Evolutionary conservation across 305 asterid species (phyloP).

Genomic region (Fraxinus platypoda): DNA sequence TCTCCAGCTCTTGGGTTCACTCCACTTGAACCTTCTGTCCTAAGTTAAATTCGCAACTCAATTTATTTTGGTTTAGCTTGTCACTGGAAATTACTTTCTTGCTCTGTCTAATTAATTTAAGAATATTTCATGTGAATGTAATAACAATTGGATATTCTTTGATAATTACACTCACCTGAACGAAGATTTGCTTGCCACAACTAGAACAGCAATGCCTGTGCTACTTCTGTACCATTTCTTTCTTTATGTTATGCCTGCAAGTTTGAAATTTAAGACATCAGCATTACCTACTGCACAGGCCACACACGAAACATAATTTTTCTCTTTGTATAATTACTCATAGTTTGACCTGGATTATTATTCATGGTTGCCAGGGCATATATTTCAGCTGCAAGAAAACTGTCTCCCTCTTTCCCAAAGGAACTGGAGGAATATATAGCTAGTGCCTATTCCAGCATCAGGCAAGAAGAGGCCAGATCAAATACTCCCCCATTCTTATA

Average conservation of each 20-base stretch:
- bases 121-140: neutral
- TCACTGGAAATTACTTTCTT: neutral
- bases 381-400: slow-evolving; percentile 82
- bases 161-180: neutral
- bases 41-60: slow-evolving; percentile 47
- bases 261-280: neutral
- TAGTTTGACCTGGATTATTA: slow-evolving; percentile 8
- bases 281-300: neutral
- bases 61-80: slow-evolving; percentile 3
- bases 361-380: slow-evolving; percentile 66
- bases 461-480: slow-evolving; percentile 98
- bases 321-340: neutral
- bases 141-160: neutral
- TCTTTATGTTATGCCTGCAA: neutral
- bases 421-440: slow-evolving; percentile 90
- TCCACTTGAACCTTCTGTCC: slow-evolving; percentile 90
- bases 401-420: slow-evolving; percentile 76
- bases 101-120: neutral
- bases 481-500: slow-evolving; percentile 88
- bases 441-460: slow-evolving; percentile 83
- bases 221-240: neutral
- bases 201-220: neutral
- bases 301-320: neutral
- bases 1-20: slow-evolving; percentile 95
- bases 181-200: neutral